Base-by-base conservation (phyloP, 2,329 filamentous ascomycete genomes). In the Aspergillus hortae region DNA sequence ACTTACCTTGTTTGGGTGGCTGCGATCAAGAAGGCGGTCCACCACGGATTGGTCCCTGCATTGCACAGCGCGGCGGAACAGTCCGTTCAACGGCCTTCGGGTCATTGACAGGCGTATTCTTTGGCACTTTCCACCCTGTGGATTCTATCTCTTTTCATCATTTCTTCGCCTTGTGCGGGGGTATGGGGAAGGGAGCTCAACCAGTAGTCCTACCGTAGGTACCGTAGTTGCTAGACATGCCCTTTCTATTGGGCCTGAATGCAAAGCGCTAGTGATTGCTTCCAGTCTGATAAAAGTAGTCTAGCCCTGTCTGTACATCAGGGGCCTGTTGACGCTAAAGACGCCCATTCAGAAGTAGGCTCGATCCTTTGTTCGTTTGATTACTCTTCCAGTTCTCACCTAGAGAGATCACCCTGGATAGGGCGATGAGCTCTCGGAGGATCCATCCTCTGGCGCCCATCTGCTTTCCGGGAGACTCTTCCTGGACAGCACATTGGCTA, bases 51-150 rank as follows among this genome's bases (percentile, higher is more conserved):
- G 71, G 76, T 73, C 72, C 76, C 78, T 80, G 74, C 78, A 80
- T 81, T 80, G 78, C 78, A 81, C 78, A 80, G 62, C 77, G 77
- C 72, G 77, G 78, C 64, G 76, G 74, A 74, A 70, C 75, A 67
- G 61, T 70, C 58, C 66, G 69, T 75, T 73, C 73, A 77, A 74
- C 70, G 73, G 73, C 69, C 64, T 77, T 74, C 72, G 74, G 74
- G 72, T 69, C 68, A 73, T 71, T 74, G 68, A 70, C 67, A 70
- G 70, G 74, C 72, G 72, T 66, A 77, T 77, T 77, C 75, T 77
- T 77, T 77, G 75, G 71, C 76, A 69, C 56, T 64, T 59, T 62
- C 66, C 60, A 65, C 62, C 54, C 50, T 52, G 48, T 55, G 53
- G 61, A 56, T 51, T 52, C 23, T 44, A 56, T 54, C 45, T 66